Conservation (phyloP, 2,329 filamentous ascomycete species). For the Colletotrichum lupini region DNA sequence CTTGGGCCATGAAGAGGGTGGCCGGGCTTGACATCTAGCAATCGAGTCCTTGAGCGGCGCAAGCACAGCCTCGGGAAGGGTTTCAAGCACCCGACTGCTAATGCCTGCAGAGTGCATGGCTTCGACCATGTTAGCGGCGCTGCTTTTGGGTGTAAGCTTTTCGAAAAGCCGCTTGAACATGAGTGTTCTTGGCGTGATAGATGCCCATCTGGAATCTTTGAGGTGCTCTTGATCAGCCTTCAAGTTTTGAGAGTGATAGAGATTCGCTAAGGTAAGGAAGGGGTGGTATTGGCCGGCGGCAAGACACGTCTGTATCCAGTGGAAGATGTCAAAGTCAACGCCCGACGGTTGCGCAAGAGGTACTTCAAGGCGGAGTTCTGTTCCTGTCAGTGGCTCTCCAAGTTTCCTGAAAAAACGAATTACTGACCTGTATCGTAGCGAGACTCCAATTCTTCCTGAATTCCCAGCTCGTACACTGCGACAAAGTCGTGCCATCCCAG, state of each 20-base stretch:
- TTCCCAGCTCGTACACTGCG: conserved; percentile 61
- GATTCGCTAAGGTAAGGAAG: conserved; percentile 57
- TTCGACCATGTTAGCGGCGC: conserved; percentile 75
- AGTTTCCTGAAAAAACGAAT: conserved; percentile 25
- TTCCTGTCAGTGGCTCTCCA: background rate
- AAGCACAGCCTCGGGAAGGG: conserved; percentile 85
- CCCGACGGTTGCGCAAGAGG: conserved; percentile 44
- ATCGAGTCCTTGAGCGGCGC: conserved; percentile 86
- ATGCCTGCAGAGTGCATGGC: conserved; percentile 79
- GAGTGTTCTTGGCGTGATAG: conserved; percentile 72
- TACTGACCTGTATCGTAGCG: conserved; percentile 53
- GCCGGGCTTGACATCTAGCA: conserved; percentile 83
- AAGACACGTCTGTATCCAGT: conserved; percentile 64
- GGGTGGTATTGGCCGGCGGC: conserved; percentile 47
- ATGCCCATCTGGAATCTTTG: conserved; percentile 55
- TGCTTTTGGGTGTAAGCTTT: conserved; percentile 61
- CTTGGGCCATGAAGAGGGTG: conserved; percentile 80
- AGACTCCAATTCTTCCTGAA: conserved; percentile 59
- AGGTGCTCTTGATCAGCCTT: conserved; percentile 48
- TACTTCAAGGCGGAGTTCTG: conserved; percentile 45
- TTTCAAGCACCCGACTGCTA: conserved; percentile 76
- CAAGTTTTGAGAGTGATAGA: conserved; percentile 54
- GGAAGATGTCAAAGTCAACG: conserved; percentile 52
- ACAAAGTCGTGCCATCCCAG: conserved; percentile 73
- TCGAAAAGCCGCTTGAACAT: conserved; percentile 77